Evolutionary conservation across 106 monocot genomes (phyloP), one percentile per base, ranked within the genome.

Genomic region (Vanilla planifolia): DNA sequence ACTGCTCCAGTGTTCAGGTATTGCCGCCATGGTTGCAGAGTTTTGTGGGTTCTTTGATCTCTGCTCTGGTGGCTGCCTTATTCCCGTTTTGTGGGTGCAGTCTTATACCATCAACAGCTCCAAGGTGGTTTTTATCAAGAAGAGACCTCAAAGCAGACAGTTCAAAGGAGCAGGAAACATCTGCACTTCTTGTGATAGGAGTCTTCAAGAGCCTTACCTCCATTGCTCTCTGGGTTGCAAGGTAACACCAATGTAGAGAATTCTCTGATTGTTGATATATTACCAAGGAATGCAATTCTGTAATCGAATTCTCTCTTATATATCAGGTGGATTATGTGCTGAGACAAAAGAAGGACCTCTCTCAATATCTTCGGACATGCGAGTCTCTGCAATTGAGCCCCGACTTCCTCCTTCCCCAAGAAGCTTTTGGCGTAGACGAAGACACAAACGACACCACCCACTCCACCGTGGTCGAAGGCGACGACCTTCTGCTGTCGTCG

Each of bases 151-250:
- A 29, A 89, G 76, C 48, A 83, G 86, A 73, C 83, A 90, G 55
- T 90, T 90, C 66, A 95, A 95, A 19, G 95, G 93, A 1, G 79
- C 85, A 14, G 95, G 89, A 35, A 94, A 94, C 62, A 75, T 79
- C 29, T 95, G 95, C 76, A 90, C 86, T 45, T 95, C 89, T 25
- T 95, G 95, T 59, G 90, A 95, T 66, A 75, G 95, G 66, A 69
- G 78, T 69, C 95, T 95, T 53, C 95, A 95, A 55, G 89, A 95
- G 40, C 95, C 95, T 2, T 95, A 95, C 53, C 70, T 86, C 34
- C 86, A 95, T 69, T 89, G 95, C 76, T 95, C 95, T 43, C 83
- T 95, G 48, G 86, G 78, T 27, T 95, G 95, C 58, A 95, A 95
- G 89, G 95, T 95, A 75, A 64, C 44, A 4, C 44, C n/a, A n/a